These are phyloP conservation scores for Trypethelium eluteriae DNA, from an alignment of 495 filamentous ascomycete genomes.

Conservation along the genomic window DNA sequence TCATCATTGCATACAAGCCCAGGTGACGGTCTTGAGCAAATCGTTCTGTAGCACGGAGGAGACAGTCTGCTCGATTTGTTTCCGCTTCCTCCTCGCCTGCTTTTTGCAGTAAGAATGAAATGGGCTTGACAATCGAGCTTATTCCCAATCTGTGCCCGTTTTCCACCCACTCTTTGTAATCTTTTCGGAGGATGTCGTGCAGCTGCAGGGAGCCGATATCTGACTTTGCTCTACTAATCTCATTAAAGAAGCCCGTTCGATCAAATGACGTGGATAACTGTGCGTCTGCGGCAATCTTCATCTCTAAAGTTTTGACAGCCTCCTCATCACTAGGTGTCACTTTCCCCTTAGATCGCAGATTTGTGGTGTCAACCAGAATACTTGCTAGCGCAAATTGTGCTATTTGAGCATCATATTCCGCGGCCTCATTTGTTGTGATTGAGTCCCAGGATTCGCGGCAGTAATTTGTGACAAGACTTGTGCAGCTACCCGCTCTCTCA, in stretches of 20 bases:
- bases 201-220: conserved; percentile 60
- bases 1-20: conserved; percentile 70
- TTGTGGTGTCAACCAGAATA: conserved; percentile 76
- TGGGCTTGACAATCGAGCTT: conserved; percentile 59
- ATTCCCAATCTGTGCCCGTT: conserved; percentile 58
- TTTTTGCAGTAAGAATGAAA: conserved; percentile 56
- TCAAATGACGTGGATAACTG: conserved; percentile 42
- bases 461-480: conserved; percentile 63
- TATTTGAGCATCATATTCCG: conserved; percentile 49
- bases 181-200: conserved; percentile 72
- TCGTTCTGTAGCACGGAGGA: conserved; percentile 41
- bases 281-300: conserved; percentile 40
- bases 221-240: conserved; percentile 60
- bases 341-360: conserved; percentile 62
- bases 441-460: conserved; percentile 51
- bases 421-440: conserved; percentile 31
- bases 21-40: conserved; percentile 55
- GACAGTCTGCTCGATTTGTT: conserved; percentile 36
- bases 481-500: conserved; percentile 64
- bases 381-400: conserved; percentile 72
- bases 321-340: conserved; percentile 60
- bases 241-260: conserved; percentile 51
- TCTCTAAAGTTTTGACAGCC: conserved; percentile 59
- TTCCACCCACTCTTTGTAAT: conserved; percentile 88
- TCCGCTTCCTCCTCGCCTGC: conserved; percentile 36